Evolutionary conservation across 345 rosid genomes (phyloP), one percentile per base, ranked within the genome.

Genomic region (Eucalyptus pauciflora): DNA sequence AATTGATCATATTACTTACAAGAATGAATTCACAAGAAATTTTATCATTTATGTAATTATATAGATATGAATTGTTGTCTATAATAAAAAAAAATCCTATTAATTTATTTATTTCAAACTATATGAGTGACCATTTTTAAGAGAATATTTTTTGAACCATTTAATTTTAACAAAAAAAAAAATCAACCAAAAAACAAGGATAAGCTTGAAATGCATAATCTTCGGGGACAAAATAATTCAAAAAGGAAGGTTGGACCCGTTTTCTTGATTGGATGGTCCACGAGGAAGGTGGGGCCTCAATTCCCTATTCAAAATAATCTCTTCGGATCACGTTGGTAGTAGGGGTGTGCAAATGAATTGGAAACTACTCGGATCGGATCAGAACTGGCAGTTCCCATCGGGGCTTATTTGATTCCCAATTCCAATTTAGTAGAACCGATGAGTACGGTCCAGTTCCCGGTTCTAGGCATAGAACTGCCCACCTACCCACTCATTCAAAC

Each of bases 361-460:
- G 18, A 18, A 52, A 52, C 58, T 52, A 18, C 58, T 52, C 1
- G 0, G 10, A 52, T 4, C 2, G 10, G 58, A 18, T 4, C 3
- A 24, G 10, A 52, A 52, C 10, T 4, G 2, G 7, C 8, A 1
- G 4, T 52, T 52, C 24, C 24, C 10, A 18, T 52, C 10, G 10
- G 48, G 58, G 24, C 10, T 2, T 52, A 0, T 52, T 52, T 0
- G 58, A 1, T 7, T 52, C 56, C 24, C 56, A 52, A 52, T 52
- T 52, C 56, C 10, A 52, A 52, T 52, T 52, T 18, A 52, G 10
- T 52, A 7, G 9, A 52, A 52, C 10, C 0, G 1, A 52, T 52
- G 4, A 52, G 58, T 52, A 18, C 0, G 18, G 4, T 52, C 56
- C 4, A 18, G 1, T 52, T 52, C 3, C 10, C 10, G 4, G 1